Evolutionary conservation across 2,329 filamentous ascomycete genomes (phyloP), one percentile per base, ranked within the genome.

Genomic region (Fusarium sterilihyphosum): DNA sequence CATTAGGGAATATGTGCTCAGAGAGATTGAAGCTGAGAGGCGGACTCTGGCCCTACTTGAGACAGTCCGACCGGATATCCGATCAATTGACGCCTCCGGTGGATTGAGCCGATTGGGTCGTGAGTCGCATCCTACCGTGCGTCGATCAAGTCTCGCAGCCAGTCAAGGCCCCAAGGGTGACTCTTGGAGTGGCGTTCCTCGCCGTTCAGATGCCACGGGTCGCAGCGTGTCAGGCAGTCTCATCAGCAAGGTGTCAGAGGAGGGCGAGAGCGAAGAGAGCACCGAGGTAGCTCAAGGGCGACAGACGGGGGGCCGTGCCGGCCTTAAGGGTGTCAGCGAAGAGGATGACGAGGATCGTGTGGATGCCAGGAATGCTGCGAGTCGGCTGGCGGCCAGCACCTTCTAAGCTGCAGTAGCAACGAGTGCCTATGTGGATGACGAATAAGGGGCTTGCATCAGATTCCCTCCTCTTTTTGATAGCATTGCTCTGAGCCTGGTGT

Each of bases 131-230:
- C 96, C 96, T 6, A 85, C 91, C 10, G 82, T 86, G 68, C 90
- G 96, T 62, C 91, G 96, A 70, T 84, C 92, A 33, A 96, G 91
- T 82, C 84, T 98, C 75, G 93, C 94, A 22, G 93, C 94, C 53
- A 96, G 93, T 78, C 96, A 99, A 84, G 96, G 96, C 0, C 96
- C 96, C 57, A 97, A 97, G 85, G 96, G 96, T n/a, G 96, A 99
- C 82, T 93, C 96, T 22, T 99, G 96, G 96, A 98, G 94, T 78
- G 96, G 96, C 66, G 95, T 98, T 35, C 94, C 95, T 41, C 90
- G 96, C 71, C 90, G 94, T 63, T 91, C 92, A 37, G 94, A 97
- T 77, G 92, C 91, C n/a, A 84, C 94, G 64, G 92, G 89, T 79
- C 89, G 95, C 77, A 95, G 92, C 80, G 88, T 95, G 74, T 94